Percentiles rank a stretch among this genome's conserved stretches.
phyloP scores from a whole-genome alignment of 306 rosid genomes.

The Benincasa hispida region DNA sequence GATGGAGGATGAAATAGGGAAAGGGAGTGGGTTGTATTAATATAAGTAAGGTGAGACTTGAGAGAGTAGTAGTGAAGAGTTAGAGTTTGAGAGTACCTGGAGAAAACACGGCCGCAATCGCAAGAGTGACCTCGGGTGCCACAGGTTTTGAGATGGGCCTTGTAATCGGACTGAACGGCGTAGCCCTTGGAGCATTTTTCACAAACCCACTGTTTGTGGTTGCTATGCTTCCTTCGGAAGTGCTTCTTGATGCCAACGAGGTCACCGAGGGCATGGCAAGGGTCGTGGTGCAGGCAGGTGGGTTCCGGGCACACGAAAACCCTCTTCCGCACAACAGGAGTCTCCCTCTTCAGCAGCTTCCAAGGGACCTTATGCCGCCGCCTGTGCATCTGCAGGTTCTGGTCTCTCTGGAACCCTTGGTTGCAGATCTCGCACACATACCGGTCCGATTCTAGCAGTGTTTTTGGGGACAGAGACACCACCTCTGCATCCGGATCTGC shows the following conservation, averaged over 20 bases:
- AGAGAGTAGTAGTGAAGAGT: too few relatives aligned
- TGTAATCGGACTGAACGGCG: constrained; percentile 94
- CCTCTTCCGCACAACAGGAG: constrained; percentile 64
- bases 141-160: constrained; percentile 96
- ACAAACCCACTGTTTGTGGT: constrained; percentile 95
- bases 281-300: constrained; percentile 87
- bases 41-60: too few relatives aligned
- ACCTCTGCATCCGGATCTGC: constrained; percentile 99
- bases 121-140: constrained; percentile 97
- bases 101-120: constrained; percentile 94
- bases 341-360: constrained; percentile 92
- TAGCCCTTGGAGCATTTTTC: constrained; percentile 80
- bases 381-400: constrained; percentile 98
- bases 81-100: constrained; percentile 17
- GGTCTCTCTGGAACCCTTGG: constrained; percentile 99
- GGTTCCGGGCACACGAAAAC: constrained; percentile 98
- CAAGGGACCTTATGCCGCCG: constrained; percentile 94
- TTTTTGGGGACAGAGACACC: constrained; percentile 91
- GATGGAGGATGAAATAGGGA: too few relatives aligned
- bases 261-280: constrained; percentile 92
- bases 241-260: constrained; percentile 96
- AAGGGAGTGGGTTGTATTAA: too few relatives aligned
- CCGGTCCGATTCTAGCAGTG: constrained; percentile 90
- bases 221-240: constrained; percentile 85
- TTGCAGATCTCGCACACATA: constrained; percentile 99